phyloP scores from a whole-genome alignment of 208 protist genomes.

The Leishmania tarentolae region DNA sequence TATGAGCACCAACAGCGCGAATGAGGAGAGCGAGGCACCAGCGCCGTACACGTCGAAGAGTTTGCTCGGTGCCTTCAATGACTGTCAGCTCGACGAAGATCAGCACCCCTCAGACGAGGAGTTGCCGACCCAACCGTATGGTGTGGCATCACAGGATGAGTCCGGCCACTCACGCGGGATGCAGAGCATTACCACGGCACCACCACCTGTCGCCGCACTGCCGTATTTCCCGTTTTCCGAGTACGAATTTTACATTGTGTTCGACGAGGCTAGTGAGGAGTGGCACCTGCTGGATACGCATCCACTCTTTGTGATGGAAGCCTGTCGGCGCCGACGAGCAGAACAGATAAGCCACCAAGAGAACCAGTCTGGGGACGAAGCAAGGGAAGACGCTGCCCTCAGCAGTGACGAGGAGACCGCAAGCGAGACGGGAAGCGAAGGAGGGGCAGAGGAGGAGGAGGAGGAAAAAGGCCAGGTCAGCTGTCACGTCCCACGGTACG shows the following conservation, averaged over 20 bases:
- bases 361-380: neutral
- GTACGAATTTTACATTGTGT: slow-evolving; percentile 49
- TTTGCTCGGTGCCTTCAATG: slow-evolving; percentile 25
- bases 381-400: neutral
- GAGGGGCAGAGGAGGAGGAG: slow-evolving; percentile 20
- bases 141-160: neutral
- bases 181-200: slow-evolving; percentile 18
- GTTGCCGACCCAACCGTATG: neutral
- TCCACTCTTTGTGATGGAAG: slow-evolving; percentile 39
- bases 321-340: slow-evolving; percentile 31
- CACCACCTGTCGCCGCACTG: slow-evolving; percentile 25
- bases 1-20: slow-evolving; percentile 5
- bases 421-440: slow-evolving; percentile 23
- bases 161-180: neutral
- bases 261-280: slow-evolving; percentile 30
- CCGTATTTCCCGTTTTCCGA: slow-evolving; percentile 31
- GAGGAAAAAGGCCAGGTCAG: slow-evolving; percentile 12
- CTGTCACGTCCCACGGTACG: slow-evolving; percentile 26
- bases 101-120: slow-evolving; percentile 1
- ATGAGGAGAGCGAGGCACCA: slow-evolving; percentile 8
- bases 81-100: slow-evolving; percentile 7
- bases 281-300: slow-evolving; percentile 69
- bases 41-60: slow-evolving; percentile 24
- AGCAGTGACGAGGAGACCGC: slow-evolving; percentile 27
- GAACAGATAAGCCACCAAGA: slow-evolving; percentile 14